Percentiles rank a stretch among this genome's conserved stretches.
Conservation (phyloP, 2,329 filamentous ascomycete genomes). For the Fusarium sp. region DNA sequence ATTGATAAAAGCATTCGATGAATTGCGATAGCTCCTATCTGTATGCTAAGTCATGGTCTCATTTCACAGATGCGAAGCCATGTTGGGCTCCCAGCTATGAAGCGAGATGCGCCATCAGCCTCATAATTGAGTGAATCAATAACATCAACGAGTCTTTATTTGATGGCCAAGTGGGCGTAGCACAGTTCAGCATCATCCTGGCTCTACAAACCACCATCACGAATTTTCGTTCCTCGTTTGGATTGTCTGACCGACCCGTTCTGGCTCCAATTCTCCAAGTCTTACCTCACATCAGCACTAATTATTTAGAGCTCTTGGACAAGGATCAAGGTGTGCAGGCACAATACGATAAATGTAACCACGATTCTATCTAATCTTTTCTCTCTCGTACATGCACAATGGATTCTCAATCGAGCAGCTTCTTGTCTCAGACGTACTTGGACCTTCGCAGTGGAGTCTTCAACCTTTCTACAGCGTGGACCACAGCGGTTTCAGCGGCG, state of each 20-base stretch:
- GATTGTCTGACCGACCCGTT: neutral
- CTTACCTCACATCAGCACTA: slow-evolving; percentile 10
- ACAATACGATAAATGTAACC: neutral
- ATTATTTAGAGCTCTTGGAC: no score
- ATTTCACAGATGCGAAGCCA: neutral
- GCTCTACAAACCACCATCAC: neutral
- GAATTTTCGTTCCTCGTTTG: neutral
- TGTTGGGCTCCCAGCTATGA: neutral
- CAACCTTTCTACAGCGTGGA: slow-evolving; percentile 54
- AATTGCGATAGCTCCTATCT: neutral
- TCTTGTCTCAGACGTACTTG: slow-evolving; percentile 2
- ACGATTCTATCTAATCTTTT: neutral
- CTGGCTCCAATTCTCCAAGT: neutral
- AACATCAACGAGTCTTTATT: neutral
- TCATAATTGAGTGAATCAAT: neutral
- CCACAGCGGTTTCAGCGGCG: slow-evolving; percentile 19
- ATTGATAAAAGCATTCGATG: no score
- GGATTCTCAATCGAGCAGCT: neutral
- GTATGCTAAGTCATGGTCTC: neutral
- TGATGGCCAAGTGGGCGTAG: neutral
- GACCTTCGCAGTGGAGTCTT: slow-evolving; percentile 7
- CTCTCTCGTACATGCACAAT: neutral
- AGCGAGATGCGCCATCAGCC: neutral
- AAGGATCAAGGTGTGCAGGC: neutral
- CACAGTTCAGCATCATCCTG: neutral